Percentiles rank a stretch among this genome's conserved stretches.
phyloP scores from a whole-genome alignment of 768 basidiomycete genomes.

The Tylopilus plumbeoviolaceoides region DNA sequence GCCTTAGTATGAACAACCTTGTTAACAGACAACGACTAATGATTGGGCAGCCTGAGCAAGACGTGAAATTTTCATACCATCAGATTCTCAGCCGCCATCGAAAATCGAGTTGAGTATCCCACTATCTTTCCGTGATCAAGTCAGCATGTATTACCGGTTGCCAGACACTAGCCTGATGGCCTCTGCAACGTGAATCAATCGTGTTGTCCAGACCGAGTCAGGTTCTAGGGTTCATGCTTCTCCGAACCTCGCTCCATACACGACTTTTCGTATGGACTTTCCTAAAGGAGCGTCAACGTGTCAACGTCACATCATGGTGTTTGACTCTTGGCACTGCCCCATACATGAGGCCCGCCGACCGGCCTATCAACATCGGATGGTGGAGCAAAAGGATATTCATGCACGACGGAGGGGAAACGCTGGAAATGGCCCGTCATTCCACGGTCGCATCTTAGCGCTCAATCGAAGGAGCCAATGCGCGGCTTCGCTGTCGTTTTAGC shows the following conservation, averaged over 20 bases:
- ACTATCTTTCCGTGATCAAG: too few species aligned
- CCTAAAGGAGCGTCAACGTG: not conserved
- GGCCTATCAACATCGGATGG: not conserved
- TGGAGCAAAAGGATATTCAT: not conserved
- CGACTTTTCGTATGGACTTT: too few species aligned
- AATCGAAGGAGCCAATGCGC: not conserved
- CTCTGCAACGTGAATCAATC: not conserved
- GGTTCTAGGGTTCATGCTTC: not conserved
- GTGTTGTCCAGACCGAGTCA: not conserved
- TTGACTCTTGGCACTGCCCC: not conserved
- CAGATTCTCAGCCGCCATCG: too few species aligned
- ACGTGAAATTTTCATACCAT: too few species aligned
- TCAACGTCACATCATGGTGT: too few species aligned
- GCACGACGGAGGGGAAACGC: not conserved
- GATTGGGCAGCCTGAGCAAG: too few species aligned
- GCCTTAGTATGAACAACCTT: too few species aligned
- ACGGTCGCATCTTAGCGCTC: slow-evolving; percentile 1
- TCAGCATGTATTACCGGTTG: too few species aligned
- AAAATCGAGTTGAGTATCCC: too few species aligned
- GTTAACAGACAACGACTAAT: too few species aligned
- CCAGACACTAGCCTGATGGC: too few species aligned
- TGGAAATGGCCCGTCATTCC: not conserved
- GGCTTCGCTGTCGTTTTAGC: not conserved
- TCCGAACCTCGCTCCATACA: not conserved
- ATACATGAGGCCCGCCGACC: not conserved